These are phyloP conservation scores for Colletotrichum karsti DNA, from an alignment of 2,329 filamentous ascomycete genomes.

Conservation along the genomic window DNA sequence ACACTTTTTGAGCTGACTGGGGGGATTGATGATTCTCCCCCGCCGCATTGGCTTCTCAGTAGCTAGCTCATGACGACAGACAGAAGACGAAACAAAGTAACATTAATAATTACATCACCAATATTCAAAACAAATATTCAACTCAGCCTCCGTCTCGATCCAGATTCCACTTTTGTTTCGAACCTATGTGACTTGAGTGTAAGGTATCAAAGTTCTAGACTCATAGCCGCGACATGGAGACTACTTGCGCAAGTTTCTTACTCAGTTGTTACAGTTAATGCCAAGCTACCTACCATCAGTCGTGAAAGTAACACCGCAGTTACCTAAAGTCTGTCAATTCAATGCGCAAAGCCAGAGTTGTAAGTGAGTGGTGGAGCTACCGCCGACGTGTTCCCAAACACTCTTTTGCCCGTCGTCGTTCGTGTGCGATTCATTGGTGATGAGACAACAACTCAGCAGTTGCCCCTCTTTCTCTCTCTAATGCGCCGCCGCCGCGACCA, in stretches of 20 bases:
- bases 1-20: neutral
- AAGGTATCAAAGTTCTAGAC: neutral
- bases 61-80: neutral
- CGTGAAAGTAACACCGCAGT: no score
- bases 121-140: neutral
- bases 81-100: neutral
- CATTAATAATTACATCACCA: neutral
- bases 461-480: neutral
- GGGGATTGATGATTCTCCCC: neutral
- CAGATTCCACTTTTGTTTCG: no score
- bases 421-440: neutral
- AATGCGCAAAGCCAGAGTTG: no score
- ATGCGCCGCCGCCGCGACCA: no score
- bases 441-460: neutral
- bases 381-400: neutral
- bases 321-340: no score
- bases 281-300: no score
- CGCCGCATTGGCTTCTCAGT: constrained; percentile 10
- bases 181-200: neutral
- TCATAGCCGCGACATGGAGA: neutral
- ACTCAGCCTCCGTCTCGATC: no score
- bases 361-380: neutral
- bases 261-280: no score
- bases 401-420: no score
- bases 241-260: no score